Evolutionary conservation across 2,329 filamentous ascomycete genomes (phyloP).

Genomic region (Tolypocladium nubicola): DNA sequence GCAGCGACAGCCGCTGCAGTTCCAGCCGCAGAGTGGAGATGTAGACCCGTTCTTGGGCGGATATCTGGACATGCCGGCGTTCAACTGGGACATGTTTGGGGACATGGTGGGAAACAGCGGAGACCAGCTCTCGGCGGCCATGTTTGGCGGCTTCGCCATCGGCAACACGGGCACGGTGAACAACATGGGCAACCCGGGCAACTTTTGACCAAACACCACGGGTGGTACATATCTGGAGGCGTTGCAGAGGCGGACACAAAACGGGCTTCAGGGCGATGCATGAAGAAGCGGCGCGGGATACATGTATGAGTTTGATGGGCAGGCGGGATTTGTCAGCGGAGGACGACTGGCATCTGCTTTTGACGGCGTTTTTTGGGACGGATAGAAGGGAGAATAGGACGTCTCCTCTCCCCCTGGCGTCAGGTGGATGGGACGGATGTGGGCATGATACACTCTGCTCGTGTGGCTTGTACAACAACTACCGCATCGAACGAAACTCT

Average conservation of each 20-base stretch:
- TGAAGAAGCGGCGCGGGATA: background rate
- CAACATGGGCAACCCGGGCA: constrained; percentile 1
- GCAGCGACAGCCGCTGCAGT: background rate
- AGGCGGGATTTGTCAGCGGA: background rate
- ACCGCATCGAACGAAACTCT: background rate
- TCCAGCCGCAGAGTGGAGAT: constrained; percentile 9
- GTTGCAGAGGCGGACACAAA: background rate
- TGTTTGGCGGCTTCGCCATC: constrained; percentile 18
- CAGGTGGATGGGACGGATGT: background rate
- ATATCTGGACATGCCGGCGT: constrained; percentile 29
- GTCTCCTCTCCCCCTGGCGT: background rate
- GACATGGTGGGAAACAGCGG: constrained; percentile 14
- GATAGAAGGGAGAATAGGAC: background rate
- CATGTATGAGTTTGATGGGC: background rate
- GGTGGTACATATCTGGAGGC: background rate
- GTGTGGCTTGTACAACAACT: background rate
- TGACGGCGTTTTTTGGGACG: background rate
- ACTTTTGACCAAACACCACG: background rate
- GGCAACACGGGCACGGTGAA: constrained; percentile 4
- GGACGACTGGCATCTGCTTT: background rate
- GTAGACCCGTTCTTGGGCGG: constrained; percentile 34
- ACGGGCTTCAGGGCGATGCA: background rate
- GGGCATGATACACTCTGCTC: background rate
- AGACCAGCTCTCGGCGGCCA: constrained; percentile 16
- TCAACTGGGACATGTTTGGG: constrained; percentile 38